Base-by-base conservation (phyloP, 164 flowering plant species). In the Aristolochia contorta region DNA sequence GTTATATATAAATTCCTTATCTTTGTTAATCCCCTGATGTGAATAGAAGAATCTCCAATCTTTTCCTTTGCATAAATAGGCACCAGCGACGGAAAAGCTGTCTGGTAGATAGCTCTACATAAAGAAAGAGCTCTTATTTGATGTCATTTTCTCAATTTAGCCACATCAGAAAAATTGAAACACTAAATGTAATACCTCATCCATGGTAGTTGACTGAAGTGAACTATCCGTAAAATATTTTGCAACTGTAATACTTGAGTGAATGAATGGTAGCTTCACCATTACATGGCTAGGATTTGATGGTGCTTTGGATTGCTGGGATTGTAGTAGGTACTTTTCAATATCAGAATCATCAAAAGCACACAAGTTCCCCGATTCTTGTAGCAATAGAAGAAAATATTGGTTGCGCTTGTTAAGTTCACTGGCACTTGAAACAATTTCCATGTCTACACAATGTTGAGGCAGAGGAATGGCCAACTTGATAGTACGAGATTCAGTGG, bases 251-350 rank as follows among this genome's bases (percentile, higher is more conserved):
- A 84, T 83, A 71, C 70, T 74, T 64, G 98, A 78, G 71, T 84
- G 95, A 43, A 68, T 56, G 70, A 80, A 78, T 61, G 93, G 93
- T 33, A 89, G 66, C 80, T 80, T 89, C 56, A 80, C 65, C 71
- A 61, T 69, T 59, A 80, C 61, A 65, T 84, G 95, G 71, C 68
- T 87, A 20, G 98, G 98, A n/a, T 84, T 74, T 49, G 98, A 79
- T 18, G 87, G 80, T 53, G 95, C 62, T 43, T 92, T 79, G 60
- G 63, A 83, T 16, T 84, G 79, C 62, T 85, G 93, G 66, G 63
- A 66, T 63, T 89, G 96, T 27, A 85, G 57, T 43, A 92, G 74
- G 79, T 84, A 84, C 67, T 76, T 87, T 71, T 87, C 95, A 57
- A 92, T 86, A 56, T 57, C 32, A 60, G 58, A 68, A 71, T 89